These are phyloP conservation scores for Geranomyces michiganensis DNA, from an alignment of 192 early-diverging fungal species.

Conservation along the genomic window DNA sequence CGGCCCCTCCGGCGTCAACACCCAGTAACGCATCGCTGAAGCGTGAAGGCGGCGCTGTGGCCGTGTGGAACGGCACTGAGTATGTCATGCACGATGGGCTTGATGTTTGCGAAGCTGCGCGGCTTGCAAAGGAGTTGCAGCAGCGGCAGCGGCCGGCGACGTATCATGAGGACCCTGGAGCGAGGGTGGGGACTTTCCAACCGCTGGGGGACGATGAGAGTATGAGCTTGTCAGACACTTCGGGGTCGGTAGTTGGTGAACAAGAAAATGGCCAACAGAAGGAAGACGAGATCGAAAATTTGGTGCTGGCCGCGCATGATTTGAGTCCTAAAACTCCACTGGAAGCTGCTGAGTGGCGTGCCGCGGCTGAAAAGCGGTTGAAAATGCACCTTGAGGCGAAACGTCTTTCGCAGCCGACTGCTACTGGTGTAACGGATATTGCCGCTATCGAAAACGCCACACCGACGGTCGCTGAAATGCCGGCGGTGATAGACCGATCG, in stretches of 20 bases:
- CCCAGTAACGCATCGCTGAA: background rate
- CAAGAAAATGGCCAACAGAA: background rate
- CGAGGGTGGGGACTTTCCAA: slow-evolving; percentile 3
- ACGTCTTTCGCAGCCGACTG: background rate
- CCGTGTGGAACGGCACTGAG: slow-evolving; percentile 15
- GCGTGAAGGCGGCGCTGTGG: slow-evolving; percentile 27
- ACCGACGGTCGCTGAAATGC: too few species aligned
- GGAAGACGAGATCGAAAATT: background rate
- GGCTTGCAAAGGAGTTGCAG: too few species aligned
- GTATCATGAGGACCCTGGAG: too few species aligned
- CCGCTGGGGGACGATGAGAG: background rate
- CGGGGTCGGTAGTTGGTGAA: background rate
- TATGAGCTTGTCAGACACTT: background rate
- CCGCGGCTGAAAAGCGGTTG: slow-evolving; percentile 13
- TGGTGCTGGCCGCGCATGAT: background rate
- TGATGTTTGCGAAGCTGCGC: background rate
- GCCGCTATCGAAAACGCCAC: background rate
- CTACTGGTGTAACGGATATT: background rate
- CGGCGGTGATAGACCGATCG: too few species aligned
- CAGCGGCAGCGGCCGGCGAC: too few species aligned
- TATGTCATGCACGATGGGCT: slow-evolving; percentile 21
- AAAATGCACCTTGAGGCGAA: slow-evolving; percentile 10
- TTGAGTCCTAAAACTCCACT: slow-evolving; percentile 19
- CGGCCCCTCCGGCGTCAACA: background rate
- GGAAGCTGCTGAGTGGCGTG: slow-evolving; percentile 30